Evolutionary conservation across 2,329 filamentous ascomycete species (phyloP), one percentile per base, ranked within the genome.

Genomic region (Botrytis pseudocinerea): DNA sequence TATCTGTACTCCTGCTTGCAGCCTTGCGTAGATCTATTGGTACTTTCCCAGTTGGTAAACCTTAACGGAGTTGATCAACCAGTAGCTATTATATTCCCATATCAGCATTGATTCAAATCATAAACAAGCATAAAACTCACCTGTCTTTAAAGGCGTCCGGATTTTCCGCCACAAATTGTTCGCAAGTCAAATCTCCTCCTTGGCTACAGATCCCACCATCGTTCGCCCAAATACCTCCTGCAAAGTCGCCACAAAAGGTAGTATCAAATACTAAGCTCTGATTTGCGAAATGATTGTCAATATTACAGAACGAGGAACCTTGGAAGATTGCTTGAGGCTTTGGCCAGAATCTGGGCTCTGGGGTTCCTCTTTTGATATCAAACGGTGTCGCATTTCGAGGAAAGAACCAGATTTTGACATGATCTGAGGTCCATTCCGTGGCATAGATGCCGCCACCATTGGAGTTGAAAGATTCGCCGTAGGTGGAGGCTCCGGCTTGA

Each of bases 221-320:
- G 80, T 71, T 77, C 73, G 71, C 74, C n/a, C 63, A 92, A 10
- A 66, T 8, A 59, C 84, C 81, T 44, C 93, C 93, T 10, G 94
- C 94, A 92, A 93, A 97, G 79, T 92, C 89, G 51, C 95, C 95
- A 82, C 95, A 97, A 82, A 97, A 93, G 18, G 92, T 92, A 1
- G 90, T 95, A 83, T 95, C 90, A 81, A 96, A 91, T 60, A 95
- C 88, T 75, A 98, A 90, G 77, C 91, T 88, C 83, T 97, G 88
- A 74, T 92, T 83, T 74, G 84, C 84, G 84, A 98, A 97, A 82
- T 91, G 87, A 1, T 82, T 76, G 74, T 90, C 85, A 76, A 97
- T 92, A 77, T 95, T 84, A 82, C 95, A 98, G 60, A 80, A 51
- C 1, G 48, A 85, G 7, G 70, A 65, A 76, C 85, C 86, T 1